These are phyloP conservation scores for Parietichytrium sp. DNA, from an alignment of 108 stramenopile genomes.

Conservation along the genomic window DNA sequence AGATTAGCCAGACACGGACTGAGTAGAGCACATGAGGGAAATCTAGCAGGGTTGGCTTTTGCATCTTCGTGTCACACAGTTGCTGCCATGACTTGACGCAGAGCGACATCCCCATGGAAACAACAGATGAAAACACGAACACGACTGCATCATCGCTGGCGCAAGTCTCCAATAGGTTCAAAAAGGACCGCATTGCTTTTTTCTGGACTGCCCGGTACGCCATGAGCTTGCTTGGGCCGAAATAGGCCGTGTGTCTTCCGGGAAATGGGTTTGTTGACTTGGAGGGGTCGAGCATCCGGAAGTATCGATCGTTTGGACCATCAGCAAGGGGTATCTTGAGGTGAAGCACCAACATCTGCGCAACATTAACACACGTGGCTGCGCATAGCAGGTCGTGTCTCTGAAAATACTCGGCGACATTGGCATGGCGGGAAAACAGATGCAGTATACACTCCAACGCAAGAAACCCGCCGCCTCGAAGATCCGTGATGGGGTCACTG, in stretches of 20 bases:
- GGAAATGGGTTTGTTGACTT: too few species aligned
- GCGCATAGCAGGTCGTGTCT: not conserved
- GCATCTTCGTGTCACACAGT: not conserved
- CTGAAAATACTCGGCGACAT: not conserved
- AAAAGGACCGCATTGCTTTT: not conserved
- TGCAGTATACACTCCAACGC: too few species aligned
- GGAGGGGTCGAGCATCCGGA: not conserved
- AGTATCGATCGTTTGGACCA: not conserved
- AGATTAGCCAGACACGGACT: not conserved
- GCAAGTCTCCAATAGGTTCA: not conserved
- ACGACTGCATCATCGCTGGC: not conserved
- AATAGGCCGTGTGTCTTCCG: not conserved
- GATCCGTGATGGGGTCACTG: slow-evolving; percentile 27
- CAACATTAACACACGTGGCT: not conserved
- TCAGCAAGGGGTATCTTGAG: not conserved
- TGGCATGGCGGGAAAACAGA: slow-evolving; percentile 15
- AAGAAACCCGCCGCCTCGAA: slow-evolving; percentile 5
- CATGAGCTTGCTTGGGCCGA: not conserved
- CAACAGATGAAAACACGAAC: not conserved
- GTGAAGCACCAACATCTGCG: not conserved
- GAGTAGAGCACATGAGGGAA: not conserved
- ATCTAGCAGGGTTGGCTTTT: not conserved
- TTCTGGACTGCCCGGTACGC: not conserved
- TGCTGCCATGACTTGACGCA: not conserved
- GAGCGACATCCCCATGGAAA: not conserved